phyloP scores from a whole-genome alignment of 1,139 yeast species.

The Petasospora rhodanensis region DNA sequence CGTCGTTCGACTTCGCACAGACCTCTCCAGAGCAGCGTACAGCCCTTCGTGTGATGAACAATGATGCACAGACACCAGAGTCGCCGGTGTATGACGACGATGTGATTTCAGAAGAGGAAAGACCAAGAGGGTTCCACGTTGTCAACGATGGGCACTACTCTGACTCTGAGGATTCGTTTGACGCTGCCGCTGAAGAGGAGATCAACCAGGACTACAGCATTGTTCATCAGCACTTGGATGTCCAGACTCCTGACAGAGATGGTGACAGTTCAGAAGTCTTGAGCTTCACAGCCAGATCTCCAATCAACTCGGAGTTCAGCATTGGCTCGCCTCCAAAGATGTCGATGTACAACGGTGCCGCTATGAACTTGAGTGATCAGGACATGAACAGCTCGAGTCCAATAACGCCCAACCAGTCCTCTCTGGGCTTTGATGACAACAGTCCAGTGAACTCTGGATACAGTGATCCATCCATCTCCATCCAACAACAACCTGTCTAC shows the following conservation, averaged over 20 bases:
- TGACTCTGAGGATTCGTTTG: conserved; percentile 14
- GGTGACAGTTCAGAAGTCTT: conserved; percentile 23
- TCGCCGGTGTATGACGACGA: neutral
- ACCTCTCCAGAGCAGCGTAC: too few relatives aligned
- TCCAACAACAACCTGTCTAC: conserved; percentile 19
- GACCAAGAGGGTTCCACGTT: conserved; percentile 13
- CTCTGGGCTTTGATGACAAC: conserved; percentile 1
- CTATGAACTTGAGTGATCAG: conserved; percentile 6
- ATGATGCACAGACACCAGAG: too few relatives aligned
- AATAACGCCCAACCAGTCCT: conserved; percentile 10
- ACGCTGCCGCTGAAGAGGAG: conserved; percentile 5
- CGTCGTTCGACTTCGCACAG: too few relatives aligned
- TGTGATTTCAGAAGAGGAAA: neutral
- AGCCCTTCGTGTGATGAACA: too few relatives aligned
- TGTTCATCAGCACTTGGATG: conserved; percentile 4
- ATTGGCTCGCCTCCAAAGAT: conserved; percentile 12
- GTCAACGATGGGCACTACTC: conserved; percentile 25
- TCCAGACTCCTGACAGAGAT: conserved; percentile 1
- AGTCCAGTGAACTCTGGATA: conserved; percentile 8
- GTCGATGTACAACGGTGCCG: neutral
- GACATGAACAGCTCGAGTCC: conserved; percentile 3
- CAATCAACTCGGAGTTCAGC: conserved; percentile 26
- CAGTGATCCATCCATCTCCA: conserved; percentile 5
- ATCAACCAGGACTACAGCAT: conserved; percentile 12
- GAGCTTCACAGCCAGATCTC: conserved; percentile 30